Conservation (phyloP, 1,284 basidiomycete genomes). For the Rhodotorula sp. region DNA sequence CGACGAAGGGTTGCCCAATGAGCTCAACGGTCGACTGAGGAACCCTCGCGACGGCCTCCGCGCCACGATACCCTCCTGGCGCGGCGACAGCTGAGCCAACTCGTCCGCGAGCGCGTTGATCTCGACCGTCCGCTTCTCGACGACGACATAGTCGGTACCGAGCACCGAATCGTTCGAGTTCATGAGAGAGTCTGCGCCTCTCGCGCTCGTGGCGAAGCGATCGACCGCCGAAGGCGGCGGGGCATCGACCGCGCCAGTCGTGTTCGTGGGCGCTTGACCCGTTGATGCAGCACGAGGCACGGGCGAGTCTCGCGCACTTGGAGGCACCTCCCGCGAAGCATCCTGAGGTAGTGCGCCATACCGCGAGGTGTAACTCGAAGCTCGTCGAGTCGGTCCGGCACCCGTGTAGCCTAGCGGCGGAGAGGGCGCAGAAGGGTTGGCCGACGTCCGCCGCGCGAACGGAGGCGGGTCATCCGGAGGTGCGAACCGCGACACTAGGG, state of each 20-base stretch:
- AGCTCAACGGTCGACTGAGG: constrained; percentile 40
- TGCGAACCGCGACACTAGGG: constrained; percentile 2
- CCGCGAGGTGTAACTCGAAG: constrained; percentile 6
- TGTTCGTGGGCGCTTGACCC: background rate
- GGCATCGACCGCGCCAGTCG: background rate
- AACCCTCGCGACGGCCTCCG: constrained; percentile 50
- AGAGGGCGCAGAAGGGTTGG: constrained; percentile 9
- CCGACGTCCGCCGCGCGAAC: constrained; percentile 30
- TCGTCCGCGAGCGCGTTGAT: constrained; percentile 59
- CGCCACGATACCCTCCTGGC: constrained; percentile 48
- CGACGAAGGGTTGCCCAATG: constrained; percentile 22
- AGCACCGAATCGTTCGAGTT: constrained; percentile 47
- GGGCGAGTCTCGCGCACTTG: constrained; percentile 10
- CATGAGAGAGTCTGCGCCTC: constrained; percentile 24
- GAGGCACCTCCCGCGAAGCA: background rate
- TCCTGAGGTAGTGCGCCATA: constrained; percentile 31
- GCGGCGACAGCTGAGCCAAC: constrained; percentile 50
- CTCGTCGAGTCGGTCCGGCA: background rate
- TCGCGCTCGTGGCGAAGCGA: constrained; percentile 20
- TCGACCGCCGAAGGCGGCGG: constrained; percentile 25
- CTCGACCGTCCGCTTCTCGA: constrained; percentile 60
- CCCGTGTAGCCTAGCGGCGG: constrained; percentile 3
- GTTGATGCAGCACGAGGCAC: background rate
- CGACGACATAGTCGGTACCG: constrained; percentile 57
- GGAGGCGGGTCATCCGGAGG: constrained; percentile 26